phyloP scores from a whole-genome alignment of 345 rosid genomes.

The Syzygium aromaticum region DNA sequence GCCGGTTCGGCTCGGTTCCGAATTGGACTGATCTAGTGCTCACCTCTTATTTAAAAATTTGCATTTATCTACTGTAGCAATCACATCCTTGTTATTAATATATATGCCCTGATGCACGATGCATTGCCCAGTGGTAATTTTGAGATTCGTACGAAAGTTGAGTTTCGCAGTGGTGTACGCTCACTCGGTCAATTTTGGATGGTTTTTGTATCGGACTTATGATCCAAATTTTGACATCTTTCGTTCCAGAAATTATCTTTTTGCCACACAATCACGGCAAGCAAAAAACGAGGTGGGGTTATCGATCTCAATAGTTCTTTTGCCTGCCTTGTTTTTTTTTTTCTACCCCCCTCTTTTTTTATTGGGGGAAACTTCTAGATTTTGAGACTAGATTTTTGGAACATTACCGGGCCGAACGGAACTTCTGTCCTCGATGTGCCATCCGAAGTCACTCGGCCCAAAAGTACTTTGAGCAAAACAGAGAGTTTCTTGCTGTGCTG shows the following conservation, averaged over 20 bases:
- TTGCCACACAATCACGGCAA: background rate
- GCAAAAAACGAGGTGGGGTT: background rate
- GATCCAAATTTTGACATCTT: background rate
- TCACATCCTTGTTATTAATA: background rate
- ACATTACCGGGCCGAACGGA: background rate
- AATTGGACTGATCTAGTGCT: too few relatives aligned
- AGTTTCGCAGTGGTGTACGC: background rate
- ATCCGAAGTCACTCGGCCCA: background rate
- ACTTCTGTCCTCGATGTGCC: background rate
- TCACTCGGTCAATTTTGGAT: accelerated
- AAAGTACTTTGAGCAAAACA: background rate
- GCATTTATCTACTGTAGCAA: too few relatives aligned
- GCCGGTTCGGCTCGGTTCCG: too few relatives aligned
- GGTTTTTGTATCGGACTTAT: background rate
- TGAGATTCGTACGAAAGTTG: background rate
- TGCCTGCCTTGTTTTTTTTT: background rate
- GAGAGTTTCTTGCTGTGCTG: background rate
- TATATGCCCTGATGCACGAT: background rate
- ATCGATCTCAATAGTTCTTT: background rate
- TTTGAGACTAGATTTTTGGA: background rate
- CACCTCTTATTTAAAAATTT: too few relatives aligned
- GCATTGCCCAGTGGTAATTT: background rate
- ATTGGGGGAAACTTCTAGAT: background rate
- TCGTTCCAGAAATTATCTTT: too few relatives aligned
- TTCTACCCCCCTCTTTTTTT: background rate